Base-by-base conservation (phyloP, 768 basidiomycete species). In the Serendipita vermifera region DNA sequence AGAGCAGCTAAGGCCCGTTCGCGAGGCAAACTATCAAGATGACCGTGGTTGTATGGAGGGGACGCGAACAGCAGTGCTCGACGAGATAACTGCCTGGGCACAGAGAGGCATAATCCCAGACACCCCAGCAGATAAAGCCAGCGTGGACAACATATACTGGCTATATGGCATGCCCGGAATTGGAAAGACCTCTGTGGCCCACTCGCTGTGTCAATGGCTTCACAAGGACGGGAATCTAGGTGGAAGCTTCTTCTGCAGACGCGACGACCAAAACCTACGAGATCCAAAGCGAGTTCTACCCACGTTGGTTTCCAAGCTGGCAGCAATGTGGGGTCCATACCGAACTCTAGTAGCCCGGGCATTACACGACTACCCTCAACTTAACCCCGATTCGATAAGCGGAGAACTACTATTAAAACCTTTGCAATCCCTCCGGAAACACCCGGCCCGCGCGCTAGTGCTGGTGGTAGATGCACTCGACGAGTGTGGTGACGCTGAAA, bases 61-160 rank as follows among this genome's bases (percentile, higher is more conserved):
- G 26, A 40, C 39, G 15, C 4, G 39, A 24, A 24, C 26, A 7
- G 39, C 4, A 4, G 17, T 40, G 4, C 39, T 40, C 26, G 39
- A 40, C 15, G 39, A 40, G 4, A 15, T 40, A n/a, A 15, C 26
- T 24, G 39, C 17, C 5, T 40, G 39, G 39, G 39, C 39, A 40
- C n/a, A n/a, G n/a, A n/a, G n/a, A n/a, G n/a, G n/a, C n/a, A n/a
- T n/a, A n/a, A n/a, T n/a, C n/a, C n/a, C n/a, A n/a, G n/a, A n/a
- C n/a, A n/a, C n/a, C n/a, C n/a, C n/a, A n/a, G n/a, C n/a, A n/a
- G n/a, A n/a, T n/a, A n/a, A n/a, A n/a, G n/a, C n/a, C n/a, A n/a
- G n/a, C n/a, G n/a, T n/a, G n/a, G n/a, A n/a, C n/a, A 41, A 41
- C 15, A 26, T 41, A 41, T 41, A 41, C 26, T 41, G 39, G 39